Evolutionary conservation across 78 protist species (phyloP), one percentile per base, ranked within the genome.

Genomic region (Abeoforma whisleri): DNA sequence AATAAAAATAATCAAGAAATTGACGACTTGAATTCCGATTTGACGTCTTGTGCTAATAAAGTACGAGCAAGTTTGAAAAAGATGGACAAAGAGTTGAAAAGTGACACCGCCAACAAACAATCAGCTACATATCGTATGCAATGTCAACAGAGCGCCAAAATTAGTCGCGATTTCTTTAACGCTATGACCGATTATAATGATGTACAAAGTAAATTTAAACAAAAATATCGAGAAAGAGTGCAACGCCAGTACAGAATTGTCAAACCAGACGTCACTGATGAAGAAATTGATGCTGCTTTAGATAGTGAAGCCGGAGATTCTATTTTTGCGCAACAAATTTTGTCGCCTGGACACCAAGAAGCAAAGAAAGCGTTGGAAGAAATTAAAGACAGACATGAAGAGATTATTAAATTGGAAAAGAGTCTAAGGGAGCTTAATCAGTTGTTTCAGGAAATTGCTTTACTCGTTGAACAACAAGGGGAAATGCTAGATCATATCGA

Each of bases 401-500:
- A 93, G 88, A 84, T 93, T 40, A 32, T 40, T 23, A 80, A 77
- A 57, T 82, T 93, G 68, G 94, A 90, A 57, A 75, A 74, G 32
- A 86, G 90, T 62, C 87, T 93, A 39, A 39, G 75, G 22, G 96
- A 93, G 87, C 77, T 93, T 74, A 90, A 91, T 84, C 89, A 87
- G 75, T 84, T 93, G 38, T 91, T 91, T 70, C 39, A 87, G 28
- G 96, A 93, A 75, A 88, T 93, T 90, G 89, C 93, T 1, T 81
- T 88, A 16, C 83, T 92, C 1, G 92, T 92, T 33, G 88, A 84
- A 31, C 57, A 32, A 30, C 95, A 92, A 83, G 91, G 92, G 68
- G 93, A 93, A 82, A 35, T 90, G 39, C 37, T 93, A n/a, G 91
- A 93, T 87, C 80, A 74, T 38, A 88, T 93, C 34, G 93, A 91